Evolutionary conservation across 1,139 yeast species (phyloP).

Genomic region (Kodamaea sp.): DNA sequence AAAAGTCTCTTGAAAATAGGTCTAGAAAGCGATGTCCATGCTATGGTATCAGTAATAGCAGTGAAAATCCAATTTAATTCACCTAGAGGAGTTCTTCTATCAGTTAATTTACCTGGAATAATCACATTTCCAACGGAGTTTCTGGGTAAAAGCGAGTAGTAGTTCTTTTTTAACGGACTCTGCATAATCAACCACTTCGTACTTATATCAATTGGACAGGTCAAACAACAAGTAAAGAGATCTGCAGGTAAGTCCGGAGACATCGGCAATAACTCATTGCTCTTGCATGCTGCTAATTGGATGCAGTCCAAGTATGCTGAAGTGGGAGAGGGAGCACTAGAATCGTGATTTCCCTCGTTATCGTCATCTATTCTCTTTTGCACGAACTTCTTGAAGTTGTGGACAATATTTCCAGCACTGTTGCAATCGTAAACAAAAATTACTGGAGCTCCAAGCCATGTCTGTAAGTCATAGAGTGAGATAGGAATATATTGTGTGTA

Average conservation of each 20-base stretch:
- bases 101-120: conserved; percentile 89
- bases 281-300: conserved; percentile 89
- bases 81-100: conserved; percentile 92
- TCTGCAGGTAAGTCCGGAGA: conserved; percentile 96
- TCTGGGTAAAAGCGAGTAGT: conserved; percentile 47
- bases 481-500: conserved; percentile 98
- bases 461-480: conserved; percentile 86
- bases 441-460: conserved; percentile 98
- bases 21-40: conserved; percentile 91
- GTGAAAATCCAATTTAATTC: conserved; percentile 98
- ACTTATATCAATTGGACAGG: conserved; percentile 94
- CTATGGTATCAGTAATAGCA: conserved; percentile 96
- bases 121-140: conserved; percentile 62
- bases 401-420: conserved; percentile 91
- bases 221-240: conserved; percentile 88
- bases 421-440: conserved; percentile 93
- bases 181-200: conserved; percentile 91
- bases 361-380: conserved; percentile 91
- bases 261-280: conserved; percentile 87
- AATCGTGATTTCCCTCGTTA: conserved; percentile 69
- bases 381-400: conserved; percentile 85
- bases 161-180: conserved; percentile 65
- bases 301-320: conserved; percentile 82
- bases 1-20: conserved; percentile 87
- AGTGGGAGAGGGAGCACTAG: conserved; percentile 64